Evolutionary conservation across 2,329 filamentous ascomycete species (phyloP).

Genomic region (Onygenales sp.): DNA sequence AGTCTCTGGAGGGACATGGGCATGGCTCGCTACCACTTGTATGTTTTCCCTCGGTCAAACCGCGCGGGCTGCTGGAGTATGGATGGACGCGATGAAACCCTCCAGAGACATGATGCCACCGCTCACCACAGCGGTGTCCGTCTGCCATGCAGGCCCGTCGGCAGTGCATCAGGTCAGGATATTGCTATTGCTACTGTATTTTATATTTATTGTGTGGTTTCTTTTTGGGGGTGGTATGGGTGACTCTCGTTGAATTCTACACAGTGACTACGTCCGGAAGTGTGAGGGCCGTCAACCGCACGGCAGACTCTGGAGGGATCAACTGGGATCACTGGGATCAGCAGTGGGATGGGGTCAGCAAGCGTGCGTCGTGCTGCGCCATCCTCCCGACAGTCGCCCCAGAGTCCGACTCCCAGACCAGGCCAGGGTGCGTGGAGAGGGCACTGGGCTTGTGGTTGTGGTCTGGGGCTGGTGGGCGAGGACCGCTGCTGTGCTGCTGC

Average conservation of each 20-base stretch:
- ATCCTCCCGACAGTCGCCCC: conserved; percentile 3
- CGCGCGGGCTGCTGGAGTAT: background rate
- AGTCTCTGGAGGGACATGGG: background rate
- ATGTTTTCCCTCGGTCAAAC: background rate
- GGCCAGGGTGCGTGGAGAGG: background rate
- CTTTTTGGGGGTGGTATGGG: too few relatives aligned
- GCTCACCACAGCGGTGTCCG: background rate
- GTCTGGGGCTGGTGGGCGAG: too few relatives aligned
- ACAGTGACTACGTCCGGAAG: background rate
- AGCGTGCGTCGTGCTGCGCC: background rate
- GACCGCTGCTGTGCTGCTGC: too few relatives aligned
- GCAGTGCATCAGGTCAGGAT: too few relatives aligned
- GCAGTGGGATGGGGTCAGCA: conserved; percentile 2
- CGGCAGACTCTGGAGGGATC: background rate
- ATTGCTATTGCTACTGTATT: too few relatives aligned
- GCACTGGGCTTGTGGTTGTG: too few relatives aligned
- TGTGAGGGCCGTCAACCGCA: background rate
- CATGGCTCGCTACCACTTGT: background rate
- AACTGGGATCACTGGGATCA: background rate
- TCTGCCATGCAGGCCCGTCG: background rate
- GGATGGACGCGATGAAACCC: background rate
- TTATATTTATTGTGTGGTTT: too few relatives aligned
- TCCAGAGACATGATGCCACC: background rate
- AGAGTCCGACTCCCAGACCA: background rate
- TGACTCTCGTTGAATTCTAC: background rate